Conservation (phyloP, 192 early-diverging fungal species). For the Coemansia sp. region DNA sequence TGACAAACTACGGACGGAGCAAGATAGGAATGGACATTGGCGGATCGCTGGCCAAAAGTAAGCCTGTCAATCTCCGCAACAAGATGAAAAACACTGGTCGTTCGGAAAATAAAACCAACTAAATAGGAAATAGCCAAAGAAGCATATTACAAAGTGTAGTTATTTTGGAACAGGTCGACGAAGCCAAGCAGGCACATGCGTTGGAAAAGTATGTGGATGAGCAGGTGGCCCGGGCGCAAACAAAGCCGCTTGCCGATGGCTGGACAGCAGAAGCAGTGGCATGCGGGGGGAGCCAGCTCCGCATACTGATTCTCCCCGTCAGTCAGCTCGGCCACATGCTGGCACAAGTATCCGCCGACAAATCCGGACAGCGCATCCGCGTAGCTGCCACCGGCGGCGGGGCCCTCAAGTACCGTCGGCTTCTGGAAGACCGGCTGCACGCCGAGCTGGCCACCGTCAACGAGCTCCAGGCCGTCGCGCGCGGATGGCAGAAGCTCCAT, state of each 20-base stretch:
- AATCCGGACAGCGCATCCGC: not conserved
- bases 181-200: too few relatives aligned
- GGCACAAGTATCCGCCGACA: constrained; percentile 1
- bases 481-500: constrained; percentile 10
- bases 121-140: not conserved
- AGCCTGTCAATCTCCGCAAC: not conserved
- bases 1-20: too few relatives aligned
- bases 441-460: constrained; percentile 16
- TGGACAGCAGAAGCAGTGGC: not conserved
- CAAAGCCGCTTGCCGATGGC: not conserved
- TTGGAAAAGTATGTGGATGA: not conserved
- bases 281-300: not conserved
- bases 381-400: constrained; percentile 42
- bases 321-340: constrained; percentile 23
- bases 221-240: not conserved
- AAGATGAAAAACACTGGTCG: not conserved
- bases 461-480: constrained; percentile 27
- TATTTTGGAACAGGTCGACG: too few relatives aligned
- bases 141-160: not conserved
- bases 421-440: constrained; percentile 15
- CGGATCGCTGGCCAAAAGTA: constrained; percentile 28
- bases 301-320: constrained; percentile 7
- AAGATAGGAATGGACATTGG: constrained; percentile 28
- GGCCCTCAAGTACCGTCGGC: constrained; percentile 10
- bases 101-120: not conserved